Evolutionary conservation across 345 rosid species (phyloP).

Genomic region (Eucalyptus cloeziana): DNA sequence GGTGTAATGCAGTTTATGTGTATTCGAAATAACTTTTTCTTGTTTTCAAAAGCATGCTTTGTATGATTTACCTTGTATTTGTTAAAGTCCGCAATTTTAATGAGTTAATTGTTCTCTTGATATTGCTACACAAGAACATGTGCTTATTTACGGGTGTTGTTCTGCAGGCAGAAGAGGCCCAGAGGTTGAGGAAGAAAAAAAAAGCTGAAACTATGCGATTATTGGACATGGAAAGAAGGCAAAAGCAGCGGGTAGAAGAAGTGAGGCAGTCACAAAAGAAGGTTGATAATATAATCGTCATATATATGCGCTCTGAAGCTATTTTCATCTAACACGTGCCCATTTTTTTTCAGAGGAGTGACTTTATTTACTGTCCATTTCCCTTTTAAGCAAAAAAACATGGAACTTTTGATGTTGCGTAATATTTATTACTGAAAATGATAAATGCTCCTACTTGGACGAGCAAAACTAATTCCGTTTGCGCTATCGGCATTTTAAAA

Average conservation of each 20-base stretch:
- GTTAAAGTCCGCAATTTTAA: not conserved
- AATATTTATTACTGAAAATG: not conserved
- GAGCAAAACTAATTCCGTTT: not conserved
- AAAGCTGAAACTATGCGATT: constrained; percentile 47
- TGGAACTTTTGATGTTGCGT: not conserved
- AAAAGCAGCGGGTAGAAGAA: constrained; percentile 81
- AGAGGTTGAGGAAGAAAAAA: constrained; percentile 55
- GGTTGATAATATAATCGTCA: constrained; percentile 14
- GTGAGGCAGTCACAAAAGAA: constrained; percentile 78
- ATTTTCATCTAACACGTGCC: not conserved
- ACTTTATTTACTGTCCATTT: not conserved
- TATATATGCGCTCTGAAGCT: not conserved
- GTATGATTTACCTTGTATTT: not conserved
- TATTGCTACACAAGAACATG: not conserved
- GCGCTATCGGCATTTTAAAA: not conserved
- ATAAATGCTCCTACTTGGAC: not conserved
- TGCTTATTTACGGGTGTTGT: not conserved
- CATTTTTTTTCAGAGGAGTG: not conserved
- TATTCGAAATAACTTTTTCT: not conserved
- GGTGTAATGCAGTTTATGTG: not conserved
- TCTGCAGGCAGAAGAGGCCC: constrained; percentile 74
- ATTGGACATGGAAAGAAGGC: constrained; percentile 75
- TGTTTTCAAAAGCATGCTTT: not conserved
- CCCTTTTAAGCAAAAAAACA: not conserved
- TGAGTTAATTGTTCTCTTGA: not conserved